phyloP scores from a whole-genome alignment of 139 green algal genomes.

The Closterium sp. region DNA sequence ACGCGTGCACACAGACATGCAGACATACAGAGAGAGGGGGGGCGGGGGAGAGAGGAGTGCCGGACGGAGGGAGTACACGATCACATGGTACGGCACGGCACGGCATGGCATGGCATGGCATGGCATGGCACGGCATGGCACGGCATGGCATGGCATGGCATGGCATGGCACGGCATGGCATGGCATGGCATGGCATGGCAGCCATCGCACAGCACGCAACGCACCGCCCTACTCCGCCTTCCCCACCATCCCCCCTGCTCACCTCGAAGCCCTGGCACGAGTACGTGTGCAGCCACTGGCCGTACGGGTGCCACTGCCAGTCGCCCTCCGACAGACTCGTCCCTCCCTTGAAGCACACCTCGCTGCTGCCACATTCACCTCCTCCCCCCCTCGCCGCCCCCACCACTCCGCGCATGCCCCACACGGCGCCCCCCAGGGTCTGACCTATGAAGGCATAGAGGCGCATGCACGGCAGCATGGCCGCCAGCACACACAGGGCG shows the following conservation, averaged over 20 bases:
- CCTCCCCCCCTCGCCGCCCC: too few relatives aligned
- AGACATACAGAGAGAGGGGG: neutral
- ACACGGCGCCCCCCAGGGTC: neutral
- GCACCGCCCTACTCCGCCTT: too few relatives aligned
- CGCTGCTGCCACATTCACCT: neutral
- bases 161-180: neutral
- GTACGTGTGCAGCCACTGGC: neutral
- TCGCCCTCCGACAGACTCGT: neutral
- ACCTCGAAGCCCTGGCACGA: neutral
- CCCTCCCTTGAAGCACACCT: neutral
- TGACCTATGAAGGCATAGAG: neutral
- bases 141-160: neutral
- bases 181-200: neutral
- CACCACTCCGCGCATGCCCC: neutral
- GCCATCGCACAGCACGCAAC: neutral
- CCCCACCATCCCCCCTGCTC: too few relatives aligned
- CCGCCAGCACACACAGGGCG: neutral
- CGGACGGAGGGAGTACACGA: too few relatives aligned
- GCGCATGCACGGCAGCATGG: conserved; percentile 8
- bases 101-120: neutral
- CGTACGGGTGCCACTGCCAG: neutral
- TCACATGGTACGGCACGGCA: too few relatives aligned
- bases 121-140: neutral
- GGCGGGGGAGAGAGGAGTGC: too few relatives aligned
- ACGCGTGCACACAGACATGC: too few relatives aligned